A percentile compares a stretch with the other conserved stretches of the same genome.
These are phyloP conservation scores for Eimeria falciformis DNA, from an alignment of 169 alveolate genomes.

Conservation along the genomic window DNA sequence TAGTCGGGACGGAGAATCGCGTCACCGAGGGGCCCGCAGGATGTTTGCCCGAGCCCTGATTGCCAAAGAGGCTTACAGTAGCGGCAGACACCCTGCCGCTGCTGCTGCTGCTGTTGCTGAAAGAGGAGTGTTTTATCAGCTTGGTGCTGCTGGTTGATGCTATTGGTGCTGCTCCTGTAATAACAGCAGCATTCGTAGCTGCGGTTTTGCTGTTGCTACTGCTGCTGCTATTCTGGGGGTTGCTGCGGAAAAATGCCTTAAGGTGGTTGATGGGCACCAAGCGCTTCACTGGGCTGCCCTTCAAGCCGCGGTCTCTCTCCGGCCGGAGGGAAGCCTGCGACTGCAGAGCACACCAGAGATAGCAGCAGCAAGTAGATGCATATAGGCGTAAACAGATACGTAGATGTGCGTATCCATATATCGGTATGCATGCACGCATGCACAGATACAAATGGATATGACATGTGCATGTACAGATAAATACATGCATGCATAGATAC, in stretches of 20 bases:
- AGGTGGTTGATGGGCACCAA: conserved; percentile 44
- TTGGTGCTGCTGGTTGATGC: conserved; percentile 41
- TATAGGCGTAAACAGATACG: too few species aligned
- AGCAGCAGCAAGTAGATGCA: too few species aligned
- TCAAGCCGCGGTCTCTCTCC: background rate
- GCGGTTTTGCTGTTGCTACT: conserved; percentile 6
- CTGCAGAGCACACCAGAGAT: too few species aligned
- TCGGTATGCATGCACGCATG: too few species aligned
- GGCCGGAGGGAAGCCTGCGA: conserved; percentile 8
- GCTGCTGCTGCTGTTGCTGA: conserved; percentile 34
- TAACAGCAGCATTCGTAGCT: background rate
- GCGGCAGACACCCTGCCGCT: conserved; percentile 52
- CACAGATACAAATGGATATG: background rate
- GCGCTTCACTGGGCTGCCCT: conserved; percentile 42
- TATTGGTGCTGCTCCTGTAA: conserved; percentile 16
- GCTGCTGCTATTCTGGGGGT: conserved; percentile 4
- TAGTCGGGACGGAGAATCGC: conserved; percentile 51
- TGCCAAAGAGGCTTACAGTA: conserved; percentile 39
- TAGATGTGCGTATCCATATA: too few species aligned
- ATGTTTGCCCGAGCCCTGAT: background rate
- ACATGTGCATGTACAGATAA: background rate
- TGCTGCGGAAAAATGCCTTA: conserved; percentile 56
- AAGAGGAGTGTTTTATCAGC: too few species aligned
- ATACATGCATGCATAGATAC: background rate
- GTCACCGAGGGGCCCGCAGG: conserved; percentile 59